phyloP scores from a whole-genome alignment of 805 yeast genomes.

The Hanseniaspora mollemarum region DNA sequence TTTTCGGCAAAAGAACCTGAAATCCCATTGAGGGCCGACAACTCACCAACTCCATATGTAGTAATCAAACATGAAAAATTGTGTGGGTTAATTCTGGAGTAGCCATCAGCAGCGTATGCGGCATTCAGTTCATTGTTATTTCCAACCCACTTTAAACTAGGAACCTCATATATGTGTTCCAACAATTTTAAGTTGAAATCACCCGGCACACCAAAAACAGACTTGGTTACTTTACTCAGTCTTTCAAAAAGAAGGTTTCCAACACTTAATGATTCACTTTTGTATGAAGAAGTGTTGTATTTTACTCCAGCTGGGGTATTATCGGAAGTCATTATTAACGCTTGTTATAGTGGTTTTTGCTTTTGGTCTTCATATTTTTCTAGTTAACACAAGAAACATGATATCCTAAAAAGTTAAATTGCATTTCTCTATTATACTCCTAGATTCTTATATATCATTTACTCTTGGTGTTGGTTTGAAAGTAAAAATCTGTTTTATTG shows the following conservation, averaged over 20 bases:
- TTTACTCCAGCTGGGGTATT: neutral
- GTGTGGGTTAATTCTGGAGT: conserved; percentile 46
- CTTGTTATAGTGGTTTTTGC: neutral
- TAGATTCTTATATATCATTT: no score
- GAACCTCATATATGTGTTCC: conserved; percentile 50
- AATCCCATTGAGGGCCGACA: conserved; percentile 71
- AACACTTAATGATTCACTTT: conserved; percentile 33
- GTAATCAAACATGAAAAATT: conserved; percentile 53
- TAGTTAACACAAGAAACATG: no score
- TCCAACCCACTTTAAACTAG: conserved; percentile 48
- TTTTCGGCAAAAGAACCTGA: conserved; percentile 75
- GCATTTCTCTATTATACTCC: no score
- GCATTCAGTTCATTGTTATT: conserved; percentile 82
- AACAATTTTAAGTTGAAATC: conserved; percentile 58
- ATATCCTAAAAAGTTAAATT: no score
- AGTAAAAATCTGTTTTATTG: no score
- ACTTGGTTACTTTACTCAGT: conserved; percentile 44
- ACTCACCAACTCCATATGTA: conserved; percentile 85
- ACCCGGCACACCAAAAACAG: conserved; percentile 71
- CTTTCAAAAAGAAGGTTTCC: conserved; percentile 58
- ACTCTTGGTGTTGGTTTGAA: no score
- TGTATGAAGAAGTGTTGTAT: neutral
- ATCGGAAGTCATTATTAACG: neutral
- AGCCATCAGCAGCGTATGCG: conserved; percentile 87
- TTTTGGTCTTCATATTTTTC: neutral